Evolutionary conservation across 1,139 yeast genomes (phyloP), one percentile per base, ranked within the genome.

Genomic region (Groenewaldozyma auringiensis): DNA sequence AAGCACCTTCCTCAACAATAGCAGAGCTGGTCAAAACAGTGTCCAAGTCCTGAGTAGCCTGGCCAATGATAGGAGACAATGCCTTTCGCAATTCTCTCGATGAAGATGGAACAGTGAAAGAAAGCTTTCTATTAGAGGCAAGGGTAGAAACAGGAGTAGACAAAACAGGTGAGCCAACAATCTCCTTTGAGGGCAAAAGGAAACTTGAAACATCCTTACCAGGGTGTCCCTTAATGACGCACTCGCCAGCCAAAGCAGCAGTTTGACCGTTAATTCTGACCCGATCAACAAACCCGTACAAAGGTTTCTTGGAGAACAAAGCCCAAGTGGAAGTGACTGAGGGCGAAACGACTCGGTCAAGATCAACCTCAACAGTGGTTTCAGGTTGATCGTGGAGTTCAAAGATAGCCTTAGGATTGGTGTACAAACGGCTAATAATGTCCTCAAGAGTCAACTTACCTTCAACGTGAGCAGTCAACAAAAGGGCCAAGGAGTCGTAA

Each of bases 271-370:
- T 79, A 64, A 85, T 72, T 53, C 81, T 75, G 45, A 92, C 97
- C 64, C 97, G 79, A 67, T 87, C 95, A 59, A 92, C 82, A 55
- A 86, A 81, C 52, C 96, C 97, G 52, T 70, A 73, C 60, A 84
- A 71, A 45, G 72, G 69, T 54, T 71, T 68, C 58, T 70, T 67
- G 46, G 66, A 63, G 21, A 53, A 48, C 57, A 76, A 72, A 46
- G 81, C 70, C 76, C 79, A 78, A 48, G 72, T 58, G 40, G 67
- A 57, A 37, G 69, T 54, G 25, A 60, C 51, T 50, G 72, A 70
- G n/a, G 33, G 33, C 2, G 44, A 41, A 35, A n/a, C 38, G 32
- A 69, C 64, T 64, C 94, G 76, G 66, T 87, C 96, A 57, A 86
- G 68, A 62, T 88, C 95, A 53, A 89, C 69, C 66, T 88, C 96